Evolutionary conservation across 2,329 filamentous ascomycete species (phyloP), one percentile per base, ranked within the genome.

Genomic region (Exophiala dermatitidis): DNA sequence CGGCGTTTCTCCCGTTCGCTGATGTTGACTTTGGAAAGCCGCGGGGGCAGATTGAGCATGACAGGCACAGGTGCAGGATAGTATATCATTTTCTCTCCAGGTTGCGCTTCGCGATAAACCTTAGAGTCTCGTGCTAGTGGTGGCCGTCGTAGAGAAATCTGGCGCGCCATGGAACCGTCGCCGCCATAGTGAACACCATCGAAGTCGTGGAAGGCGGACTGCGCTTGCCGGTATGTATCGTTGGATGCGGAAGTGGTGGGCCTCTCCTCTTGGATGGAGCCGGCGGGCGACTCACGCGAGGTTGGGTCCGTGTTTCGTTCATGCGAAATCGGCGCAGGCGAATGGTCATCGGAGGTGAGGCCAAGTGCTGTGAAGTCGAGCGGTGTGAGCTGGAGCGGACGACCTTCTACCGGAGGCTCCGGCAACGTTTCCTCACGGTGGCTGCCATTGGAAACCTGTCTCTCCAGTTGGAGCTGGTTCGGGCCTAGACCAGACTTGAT

Each of bases 21-120:
- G 2, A 80, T 72, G 49, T 85, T 80, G 48, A 83, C 78, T 63
- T 84, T 87, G 1, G 90, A 95, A 47, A 97, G 73, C 63, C 89
- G 87, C 42, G 90, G 89, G 0, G 93, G 93, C 8, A 98, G 74
- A 63, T 95, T 97, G 53, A 98, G 78, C 84, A 95, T 90, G 58
- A 86, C 84, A 2, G 93, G 93, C 2, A 98, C 93, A 1, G 89
- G 90, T 2, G 93, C 93, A 9, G 93, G 93, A 68, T 98, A 98
- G 70, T 85, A 97, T 6, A 95, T 82, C 88, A 97, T 95, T 62
- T 84, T 77, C 60, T 91, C 82, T 3, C 82, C 85, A 1, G 84
- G 84, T 46, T 65, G 67, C 2, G 71, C 67, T 52, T 72, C 66
- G 47, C 68, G 66, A 60, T 69, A 71, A 28, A 66, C 63, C 57